Base-by-base conservation (phyloP, 116 monocot genomes). In the Zostera marina region DNA sequence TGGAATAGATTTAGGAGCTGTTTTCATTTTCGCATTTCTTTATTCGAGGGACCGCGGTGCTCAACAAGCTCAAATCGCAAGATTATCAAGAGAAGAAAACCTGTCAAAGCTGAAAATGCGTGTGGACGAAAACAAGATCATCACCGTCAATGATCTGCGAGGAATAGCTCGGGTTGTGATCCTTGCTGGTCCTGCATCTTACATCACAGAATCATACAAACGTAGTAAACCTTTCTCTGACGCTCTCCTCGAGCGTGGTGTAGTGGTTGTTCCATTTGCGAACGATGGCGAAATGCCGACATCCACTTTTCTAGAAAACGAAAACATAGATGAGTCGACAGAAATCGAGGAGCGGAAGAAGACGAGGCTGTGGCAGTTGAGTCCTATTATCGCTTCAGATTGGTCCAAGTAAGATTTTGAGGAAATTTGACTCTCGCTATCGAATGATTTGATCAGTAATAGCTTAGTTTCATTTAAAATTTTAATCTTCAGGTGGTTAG, bases 351-450 rank as follows among this genome's bases (percentile, higher is more conserved):
- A 19, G 26, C 68, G 72, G 14, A 74, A 56, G 61, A 82, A 59
- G 46, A 85, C 62, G 74, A 68, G 73, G 63, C 77, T 96, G 9
- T 89, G 96, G 96, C 89, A 89, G 65, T 73, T 96, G 42, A 80
- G 59, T 45, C 89, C 96, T 23, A 42, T 85, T 51, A 76, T 74
- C 48, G 71, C 73, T 21, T 61, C 70, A 49, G 82, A 85, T 41
- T 96, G 96, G 96, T 65, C 74, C 62, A 71, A 74, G 96, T 96
- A 81, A 76, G 85, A 56, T 9, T 6, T 11, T 11, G n/a, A 64
- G 54, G 9, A 42, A 53, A 32, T 14, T 20, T 48, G 7, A 61
- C 26, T 67, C 2, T 17, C 22, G 5, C 23, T n/a, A 39, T 42
- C 21, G 11, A 47, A 15, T 32, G 32, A 32, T 32, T 32, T 32